Percentiles rank a stretch among this genome's conserved stretches.
Evolutionary conservation across 2,329 filamentous ascomycete species (phyloP).

Genomic region (Diaporthe capsici): DNA sequence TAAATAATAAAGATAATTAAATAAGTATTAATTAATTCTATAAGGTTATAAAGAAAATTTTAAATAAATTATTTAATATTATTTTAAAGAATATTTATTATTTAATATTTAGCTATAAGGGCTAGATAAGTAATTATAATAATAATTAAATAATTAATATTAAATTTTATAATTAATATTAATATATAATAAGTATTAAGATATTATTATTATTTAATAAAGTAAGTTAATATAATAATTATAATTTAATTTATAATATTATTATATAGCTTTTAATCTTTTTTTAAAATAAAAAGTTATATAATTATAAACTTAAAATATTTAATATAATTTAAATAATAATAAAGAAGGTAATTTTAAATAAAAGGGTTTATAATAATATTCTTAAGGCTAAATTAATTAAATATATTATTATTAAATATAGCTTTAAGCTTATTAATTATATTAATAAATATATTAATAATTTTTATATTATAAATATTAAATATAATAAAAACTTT

Average conservation of each 20-base stretch:
- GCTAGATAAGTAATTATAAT: neutral
- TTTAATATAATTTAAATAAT: neutral
- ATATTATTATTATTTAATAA: neutral
- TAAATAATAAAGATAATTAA: neutral
- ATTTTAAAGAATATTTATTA: neutral
- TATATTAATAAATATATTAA: too few relatives aligned
- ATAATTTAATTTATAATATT: neutral
- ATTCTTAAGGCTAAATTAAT: neutral
- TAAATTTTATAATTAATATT: too few relatives aligned
- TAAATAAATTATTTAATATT: neutral
- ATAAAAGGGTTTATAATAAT: neutral
- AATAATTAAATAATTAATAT: neutral
- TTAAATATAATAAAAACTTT: too few relatives aligned
- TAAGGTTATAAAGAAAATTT: neutral
- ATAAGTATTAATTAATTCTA: neutral
- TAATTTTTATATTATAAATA: too few relatives aligned
- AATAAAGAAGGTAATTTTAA: neutral
- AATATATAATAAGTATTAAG: too few relatives aligned
- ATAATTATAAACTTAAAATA: neutral
- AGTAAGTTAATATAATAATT: neutral
- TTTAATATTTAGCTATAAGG: neutral
- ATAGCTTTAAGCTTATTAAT: too few relatives aligned
- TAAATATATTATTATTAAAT: too few relatives aligned
- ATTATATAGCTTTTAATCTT: neutral
- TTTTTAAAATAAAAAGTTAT: neutral